Conservation (phyloP, 768 basidiomycete genomes). For the Strobilomyces dryophilus region DNA sequence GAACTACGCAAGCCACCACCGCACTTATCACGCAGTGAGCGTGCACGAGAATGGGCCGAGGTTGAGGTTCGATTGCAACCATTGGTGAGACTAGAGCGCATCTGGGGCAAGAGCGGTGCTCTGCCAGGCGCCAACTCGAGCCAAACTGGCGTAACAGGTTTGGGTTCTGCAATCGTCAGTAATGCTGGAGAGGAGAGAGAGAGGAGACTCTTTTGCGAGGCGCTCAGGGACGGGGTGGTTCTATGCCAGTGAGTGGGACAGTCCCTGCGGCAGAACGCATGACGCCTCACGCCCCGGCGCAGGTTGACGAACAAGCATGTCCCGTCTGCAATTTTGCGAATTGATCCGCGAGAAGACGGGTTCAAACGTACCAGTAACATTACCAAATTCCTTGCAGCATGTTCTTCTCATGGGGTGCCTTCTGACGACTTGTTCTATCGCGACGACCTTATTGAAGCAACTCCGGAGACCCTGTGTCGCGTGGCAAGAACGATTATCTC, state of each 20-base stretch:
- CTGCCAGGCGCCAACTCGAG: constrained; percentile 40
- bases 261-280: constrained; percentile 4
- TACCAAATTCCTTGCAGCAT: constrained; percentile 74
- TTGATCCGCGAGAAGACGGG: constrained; percentile 66
- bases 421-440: constrained; percentile 62
- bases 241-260: constrained; percentile 76
- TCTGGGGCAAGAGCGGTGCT: constrained; percentile 67
- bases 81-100: constrained; percentile 64
- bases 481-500: constrained; percentile 74
- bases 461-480: constrained; percentile 58
- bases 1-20: constrained; percentile 61
- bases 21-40: constrained; percentile 49
- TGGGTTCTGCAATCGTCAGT: constrained; percentile 36
- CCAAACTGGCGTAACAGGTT: constrained; percentile 30
- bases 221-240: constrained; percentile 78
- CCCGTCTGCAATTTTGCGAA: constrained; percentile 53
- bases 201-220: constrained; percentile 66
- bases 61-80: constrained; percentile 63
- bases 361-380: constrained; percentile 65
- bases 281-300: constrained; percentile 4
- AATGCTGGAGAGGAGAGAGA: constrained; percentile 72
- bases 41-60: constrained; percentile 64
- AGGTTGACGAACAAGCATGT: constrained; percentile 81
- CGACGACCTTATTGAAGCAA: constrained; percentile 63
- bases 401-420: constrained; percentile 60